Base-by-base conservation (phyloP, 2,329 filamentous ascomycete genomes). In the Kalaharituber pfeilii region DNA sequence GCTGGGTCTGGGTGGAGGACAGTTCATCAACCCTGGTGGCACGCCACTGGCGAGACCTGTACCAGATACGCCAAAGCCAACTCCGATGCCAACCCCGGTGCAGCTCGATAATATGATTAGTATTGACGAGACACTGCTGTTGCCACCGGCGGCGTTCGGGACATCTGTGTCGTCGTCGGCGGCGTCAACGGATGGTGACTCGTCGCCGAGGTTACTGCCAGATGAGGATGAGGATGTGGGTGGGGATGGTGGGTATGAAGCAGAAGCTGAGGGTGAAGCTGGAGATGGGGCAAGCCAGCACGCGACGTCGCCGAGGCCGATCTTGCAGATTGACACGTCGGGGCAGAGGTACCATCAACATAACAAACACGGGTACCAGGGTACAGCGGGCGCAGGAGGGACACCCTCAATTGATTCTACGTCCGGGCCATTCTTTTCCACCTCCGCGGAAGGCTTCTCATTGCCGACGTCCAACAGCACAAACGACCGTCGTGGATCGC, bases 161-260 rank as follows among this genome's bases (percentile, higher is more conserved):
- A 59, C 57, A n/a, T 60, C 57, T 27, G 53, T 61, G 24, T 57
- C 59, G 25, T 61, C 57, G 3, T 62, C 60, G 3, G 62, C 62
- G 8, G 58, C 58, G 20, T 62, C 59, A 5, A 63, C 60, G 7
- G 60, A 64, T 51, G 33, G 33, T 13, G 33, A 39, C 20, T 39
- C 33, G 33, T 15, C 13, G 15, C 33, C 33, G 33, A 39, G 33
- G 33, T 15, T 39, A 18, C 20, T 39, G 7, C 13, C 15, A 15
- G 33, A 39, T 39, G 33, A 36, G 11, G 30, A 36, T 36, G 30
- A 39, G 15, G 33, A 39, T 39, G 13, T 18, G 4, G 33, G 33
- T 4, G 33, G 20, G 20, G 33, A 18, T 3, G 33, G 3, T 13
- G 7, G 33, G 1, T 39, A 39, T 8, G 33, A 3, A 15, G 33